Evolutionary conservation across 1,284 basidiomycete genomes (phyloP), one percentile per base, ranked within the genome.

Genomic region (Pseudozyma hubeiensis): DNA sequence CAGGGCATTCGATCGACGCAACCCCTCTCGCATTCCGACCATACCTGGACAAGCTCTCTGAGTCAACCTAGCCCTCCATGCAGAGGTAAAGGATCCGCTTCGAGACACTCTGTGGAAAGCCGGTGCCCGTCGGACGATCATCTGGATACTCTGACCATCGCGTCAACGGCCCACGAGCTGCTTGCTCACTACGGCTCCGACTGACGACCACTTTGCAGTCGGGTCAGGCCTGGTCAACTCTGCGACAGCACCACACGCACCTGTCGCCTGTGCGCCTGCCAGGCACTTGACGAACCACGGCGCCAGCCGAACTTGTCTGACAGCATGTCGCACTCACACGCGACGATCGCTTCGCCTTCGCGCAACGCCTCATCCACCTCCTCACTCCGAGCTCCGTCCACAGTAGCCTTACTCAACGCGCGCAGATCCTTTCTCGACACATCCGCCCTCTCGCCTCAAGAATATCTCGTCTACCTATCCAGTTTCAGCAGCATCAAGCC

Each of bases 371-470:
- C 71, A 3, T 35, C 64, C 19, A 53, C 62, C 13, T 61, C 65
- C 1, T 55, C 59, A 9, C 40, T 58, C 1, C 54, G 60, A 54
- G 63, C 64, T 9, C 55, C 63, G 33, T 68, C 63, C 50, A 53
- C 61, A 19, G 56, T 64, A 31, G 57, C 58, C 5, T 31, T 64
- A 4, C 55, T 65, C 43, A 53, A 52, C 9, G 52, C 58, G 4
- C 69, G 76, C 34, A 59, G 73, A 41, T 69, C 76, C n/a, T 67
- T 47, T 19, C 66, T 84, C 44, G 76, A 83, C 45, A 65, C 66
- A 30, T 81, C 81, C 16, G 83, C 80, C n/a, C 76, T 84, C 16
- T 82, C 81, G 5, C 81, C 83, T 7, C 64, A 65, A n/a, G 83
- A 84, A 53, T 82, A 79, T 47, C 53, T 70, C 34, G 57, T 68